These are phyloP conservation scores for Epichloe hybrida DNA, from an alignment of 2,329 filamentous ascomycete species.

Conservation along the genomic window DNA sequence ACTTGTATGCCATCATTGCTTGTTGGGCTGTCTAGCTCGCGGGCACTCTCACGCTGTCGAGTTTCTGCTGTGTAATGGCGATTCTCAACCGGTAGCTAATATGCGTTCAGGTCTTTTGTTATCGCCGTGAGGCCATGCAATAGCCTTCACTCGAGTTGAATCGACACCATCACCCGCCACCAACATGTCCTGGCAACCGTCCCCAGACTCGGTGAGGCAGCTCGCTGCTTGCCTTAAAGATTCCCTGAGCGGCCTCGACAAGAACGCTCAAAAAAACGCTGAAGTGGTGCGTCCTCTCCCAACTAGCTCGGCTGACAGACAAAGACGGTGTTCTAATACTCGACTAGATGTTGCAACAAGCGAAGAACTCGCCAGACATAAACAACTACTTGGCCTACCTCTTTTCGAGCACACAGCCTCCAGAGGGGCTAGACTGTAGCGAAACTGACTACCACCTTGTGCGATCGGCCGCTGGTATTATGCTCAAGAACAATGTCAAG, in stretches of 20 bases:
- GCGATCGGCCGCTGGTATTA: slow-evolving; percentile 77
- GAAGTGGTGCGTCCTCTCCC: slow-evolving; percentile 51
- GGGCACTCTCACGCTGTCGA: neutral
- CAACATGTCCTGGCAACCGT: slow-evolving; percentile 85
- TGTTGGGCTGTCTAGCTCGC: neutral
- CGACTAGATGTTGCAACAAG: slow-evolving; percentile 77
- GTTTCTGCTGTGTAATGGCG: neutral
- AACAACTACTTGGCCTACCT: slow-evolving; percentile 95
- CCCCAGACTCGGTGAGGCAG: slow-evolving; percentile 76
- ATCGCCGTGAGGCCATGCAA: neutral
- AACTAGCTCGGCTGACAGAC: neutral
- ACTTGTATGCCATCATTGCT: neutral
- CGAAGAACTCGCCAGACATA: slow-evolving; percentile 78
- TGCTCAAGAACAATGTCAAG: slow-evolving; percentile 90
- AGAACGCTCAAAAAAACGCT: slow-evolving; percentile 71
- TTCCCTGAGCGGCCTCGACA: slow-evolving; percentile 76
- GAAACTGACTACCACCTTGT: slow-evolving; percentile 57
- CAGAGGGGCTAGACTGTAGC: slow-evolving; percentile 45
- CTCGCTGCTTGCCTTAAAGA: slow-evolving; percentile 81
- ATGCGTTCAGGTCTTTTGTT: neutral
- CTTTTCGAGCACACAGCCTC: slow-evolving; percentile 56
- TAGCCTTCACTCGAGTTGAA: neutral
- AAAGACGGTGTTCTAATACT: slow-evolving; percentile 4
- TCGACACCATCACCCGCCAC: neutral
- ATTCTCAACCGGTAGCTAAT: neutral